Percentiles rank a stretch among this genome's conserved stretches.
Conservation (phyloP, 1,284 basidiomycete species). For the Sparassis latifolia region DNA sequence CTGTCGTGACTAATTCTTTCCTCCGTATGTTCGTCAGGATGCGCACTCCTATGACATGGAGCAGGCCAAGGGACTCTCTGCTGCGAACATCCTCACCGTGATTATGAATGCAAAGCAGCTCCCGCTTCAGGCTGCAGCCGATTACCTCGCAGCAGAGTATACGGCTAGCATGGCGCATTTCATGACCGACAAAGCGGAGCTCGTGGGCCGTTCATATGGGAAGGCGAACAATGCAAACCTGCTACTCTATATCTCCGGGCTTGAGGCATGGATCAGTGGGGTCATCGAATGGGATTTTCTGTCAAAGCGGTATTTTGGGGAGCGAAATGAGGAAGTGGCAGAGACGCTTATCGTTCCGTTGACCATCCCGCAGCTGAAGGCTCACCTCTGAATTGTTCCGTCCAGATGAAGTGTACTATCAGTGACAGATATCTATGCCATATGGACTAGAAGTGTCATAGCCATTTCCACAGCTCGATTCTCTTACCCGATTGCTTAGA, state of each 20-base stretch:
- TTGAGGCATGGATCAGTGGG: conserved; percentile 15
- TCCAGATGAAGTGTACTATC: no score
- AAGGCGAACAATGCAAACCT: conserved; percentile 11
- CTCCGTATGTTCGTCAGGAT: conserved; percentile 14
- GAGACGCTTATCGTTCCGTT: not conserved
- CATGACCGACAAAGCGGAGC: conserved; percentile 6
- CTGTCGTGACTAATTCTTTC: conserved; percentile 2
- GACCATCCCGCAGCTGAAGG: not conserved
- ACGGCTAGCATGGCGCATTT: conserved; percentile 11
- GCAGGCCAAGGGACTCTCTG: conserved; percentile 19
- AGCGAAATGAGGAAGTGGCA: not conserved
- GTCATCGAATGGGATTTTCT: conserved; percentile 19
- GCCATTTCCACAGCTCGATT: no score
- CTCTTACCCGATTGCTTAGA: no score
- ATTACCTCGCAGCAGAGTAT: conserved; percentile 16
- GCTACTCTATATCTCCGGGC: conserved; percentile 11
- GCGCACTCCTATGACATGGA: conserved; percentile 29
- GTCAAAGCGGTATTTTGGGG: conserved; percentile 5
- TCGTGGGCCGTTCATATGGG: conserved; percentile 11
- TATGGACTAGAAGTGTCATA: no score
- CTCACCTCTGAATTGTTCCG: no score
- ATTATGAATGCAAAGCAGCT: conserved; percentile 10
- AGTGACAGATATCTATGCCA: no score
- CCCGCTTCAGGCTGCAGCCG: conserved; percentile 18
- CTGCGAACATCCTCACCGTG: conserved; percentile 18